phyloP scores from a whole-genome alignment of 192 early-diverging fungal genomes.

The Rhizophagus sp. region DNA sequence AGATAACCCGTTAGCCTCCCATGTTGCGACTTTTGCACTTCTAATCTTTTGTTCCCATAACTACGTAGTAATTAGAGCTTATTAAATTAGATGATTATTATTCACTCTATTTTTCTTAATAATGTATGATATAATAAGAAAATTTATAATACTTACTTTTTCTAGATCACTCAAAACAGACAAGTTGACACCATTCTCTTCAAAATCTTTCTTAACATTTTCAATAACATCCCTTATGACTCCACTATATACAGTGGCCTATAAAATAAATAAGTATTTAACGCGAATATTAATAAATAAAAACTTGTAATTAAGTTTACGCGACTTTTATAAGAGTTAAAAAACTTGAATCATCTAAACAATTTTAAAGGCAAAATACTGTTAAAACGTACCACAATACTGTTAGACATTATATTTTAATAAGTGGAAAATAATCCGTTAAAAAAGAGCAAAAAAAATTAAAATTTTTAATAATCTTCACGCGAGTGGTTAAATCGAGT shows the following conservation, averaged over 20 bases:
- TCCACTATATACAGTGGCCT: constrained; percentile 73
- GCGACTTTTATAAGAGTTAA: not conserved
- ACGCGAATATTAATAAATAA: not conserved
- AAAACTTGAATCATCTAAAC: not conserved
- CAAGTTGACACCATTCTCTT: constrained; percentile 87
- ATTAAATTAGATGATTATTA: not conserved
- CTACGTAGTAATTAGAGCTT: not conserved
- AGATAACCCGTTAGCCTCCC: not conserved
- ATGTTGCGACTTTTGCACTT: not conserved
- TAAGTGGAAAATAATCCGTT: not conserved
- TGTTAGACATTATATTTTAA: not conserved
- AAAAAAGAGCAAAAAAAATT: not conserved
- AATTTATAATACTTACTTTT: constrained; percentile 46
- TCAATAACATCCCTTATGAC: constrained; percentile 95
- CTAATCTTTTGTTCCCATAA: constrained; percentile 19
- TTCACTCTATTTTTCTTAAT: not conserved
- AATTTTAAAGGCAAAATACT: not conserved
- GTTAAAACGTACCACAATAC: constrained; percentile 12
- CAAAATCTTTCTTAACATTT: constrained; percentile 84
- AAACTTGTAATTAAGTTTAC: not conserved
- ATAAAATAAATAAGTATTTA: not conserved
- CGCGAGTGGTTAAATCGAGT: constrained; percentile 1
- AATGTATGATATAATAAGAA: not conserved
- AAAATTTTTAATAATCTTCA: not conserved
- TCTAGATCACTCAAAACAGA: constrained; percentile 84